Evolutionary conservation across 805 yeast genomes (phyloP).

Genomic region (Metschnikowia bowlesiae): DNA sequence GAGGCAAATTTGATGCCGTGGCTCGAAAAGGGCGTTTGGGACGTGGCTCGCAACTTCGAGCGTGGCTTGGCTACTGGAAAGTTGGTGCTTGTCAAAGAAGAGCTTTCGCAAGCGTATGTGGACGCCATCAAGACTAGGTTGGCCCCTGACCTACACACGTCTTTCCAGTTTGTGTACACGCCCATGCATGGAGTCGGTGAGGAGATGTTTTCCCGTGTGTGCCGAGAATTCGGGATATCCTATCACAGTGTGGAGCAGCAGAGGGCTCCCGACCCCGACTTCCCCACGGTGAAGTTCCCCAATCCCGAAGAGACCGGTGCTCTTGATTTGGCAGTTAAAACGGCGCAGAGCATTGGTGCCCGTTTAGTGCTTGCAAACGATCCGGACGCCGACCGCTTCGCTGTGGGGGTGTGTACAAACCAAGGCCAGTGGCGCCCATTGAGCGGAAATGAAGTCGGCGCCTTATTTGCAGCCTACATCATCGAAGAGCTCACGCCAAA

Average conservation of each 20-base stretch:
- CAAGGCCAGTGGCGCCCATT: slow-evolving; percentile 64
- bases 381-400: slow-evolving; percentile 95
- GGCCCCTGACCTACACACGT: slow-evolving; percentile 22
- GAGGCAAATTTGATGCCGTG: slow-evolving; percentile 59
- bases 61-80: slow-evolving; percentile 19
- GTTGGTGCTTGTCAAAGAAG: slow-evolving; percentile 40
- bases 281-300: slow-evolving; percentile 84
- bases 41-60: slow-evolving; percentile 35
- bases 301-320: slow-evolving; percentile 97
- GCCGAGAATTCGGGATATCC: slow-evolving; percentile 32
- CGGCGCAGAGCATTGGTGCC: slow-evolving; percentile 51
- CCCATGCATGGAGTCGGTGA: slow-evolving; percentile 96
- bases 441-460: slow-evolving; percentile 89
- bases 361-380: slow-evolving; percentile 79
- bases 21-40: slow-evolving; percentile 43
- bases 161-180: slow-evolving; percentile 67
- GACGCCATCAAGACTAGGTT: slow-evolving; percentile 24
- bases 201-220: slow-evolving; percentile 47
- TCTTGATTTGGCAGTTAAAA: slow-evolving; percentile 58
- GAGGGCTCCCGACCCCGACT: slow-evolving; percentile 72
- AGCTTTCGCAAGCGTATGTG: slow-evolving; percentile 41
- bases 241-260: slow-evolving; percentile 57
- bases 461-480: slow-evolving; percentile 67
- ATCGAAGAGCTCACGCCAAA: slow-evolving; percentile 31
- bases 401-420: slow-evolving; percentile 58